Base-by-base conservation (phyloP, 176 grass and related monocot species). In the Miscanthus lutarioriparius region DNA sequence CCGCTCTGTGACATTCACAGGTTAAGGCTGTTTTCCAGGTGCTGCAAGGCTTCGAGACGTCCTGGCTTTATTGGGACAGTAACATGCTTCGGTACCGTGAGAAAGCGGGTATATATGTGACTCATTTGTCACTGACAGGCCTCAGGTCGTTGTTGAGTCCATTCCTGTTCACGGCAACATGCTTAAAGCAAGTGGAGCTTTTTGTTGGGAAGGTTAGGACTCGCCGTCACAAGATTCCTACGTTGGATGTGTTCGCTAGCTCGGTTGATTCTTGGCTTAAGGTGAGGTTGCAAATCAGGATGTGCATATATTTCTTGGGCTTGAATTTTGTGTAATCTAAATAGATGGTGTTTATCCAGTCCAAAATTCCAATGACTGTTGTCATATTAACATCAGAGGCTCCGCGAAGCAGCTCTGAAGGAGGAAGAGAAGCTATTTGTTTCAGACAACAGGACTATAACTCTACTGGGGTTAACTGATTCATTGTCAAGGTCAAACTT, bases 141-240 rank as follows among this genome's bases (percentile, higher is more conserved):
- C 83, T 93, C 28, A 65, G 75, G n/a, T 78, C 79, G 22, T 27
- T 93, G 77, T 64, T 98, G 9, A 90, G 63, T 25, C 85, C 76
- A 0, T 91, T 98, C 78, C 92, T 98, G 23, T 88, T 95, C 13
- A 91, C 87, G 5, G 81, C 88, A 10, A 91, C 96, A 23, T 90
- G 89, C 81, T 90, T 98, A 83, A 98, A 98, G 88, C 80, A 79
- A 22, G 93, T 95, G 54, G 91, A 98, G 71, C n/a, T 98, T 70
- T 90, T 95, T 79, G 79, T 98, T 38, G 10, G 64, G 27, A 95
- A 88, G 67, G 87, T 90, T 6, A 68, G 89, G 75, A 78, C 15
- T 7, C 54, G 37, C 23, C 4, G 38, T 48, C 74, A 39, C 4
- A 12, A 77, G 68, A 75, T 72, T 32, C 92, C 92, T 3, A 98